A percentile compares a stretch with the other conserved stretches of the same genome.
Evolutionary conservation across 179 eudicot species (phyloP).

Genomic region (Drosera spatulata): DNA sequence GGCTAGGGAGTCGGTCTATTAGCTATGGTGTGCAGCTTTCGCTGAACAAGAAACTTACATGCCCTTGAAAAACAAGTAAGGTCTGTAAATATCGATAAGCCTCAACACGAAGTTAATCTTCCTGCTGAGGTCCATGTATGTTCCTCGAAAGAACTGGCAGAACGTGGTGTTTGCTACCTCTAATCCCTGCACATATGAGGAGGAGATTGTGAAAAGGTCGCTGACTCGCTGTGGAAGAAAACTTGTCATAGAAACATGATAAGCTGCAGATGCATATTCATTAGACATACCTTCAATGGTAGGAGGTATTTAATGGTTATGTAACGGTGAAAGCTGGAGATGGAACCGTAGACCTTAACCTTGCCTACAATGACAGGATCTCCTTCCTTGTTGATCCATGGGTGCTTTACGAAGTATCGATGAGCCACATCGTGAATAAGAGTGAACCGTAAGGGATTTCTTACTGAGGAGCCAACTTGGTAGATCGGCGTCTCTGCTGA

Average conservation of each 20-base stretch:
- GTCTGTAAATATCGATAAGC: constrained; percentile 52
- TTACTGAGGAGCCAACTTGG: constrained; percentile 66
- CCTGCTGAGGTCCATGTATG: constrained; percentile 28
- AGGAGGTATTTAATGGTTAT: constrained; percentile 52
- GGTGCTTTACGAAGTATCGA: constrained; percentile 49
- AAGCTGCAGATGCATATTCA: not conserved
- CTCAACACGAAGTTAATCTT: constrained; percentile 47
- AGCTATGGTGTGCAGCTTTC: not conserved
- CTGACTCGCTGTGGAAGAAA: not conserved
- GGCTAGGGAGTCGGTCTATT: no score
- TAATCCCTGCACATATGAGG: constrained; percentile 26
- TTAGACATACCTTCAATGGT: constrained; percentile 58
- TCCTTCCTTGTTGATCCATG: constrained; percentile 76
- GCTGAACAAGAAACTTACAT: constrained; percentile 29
- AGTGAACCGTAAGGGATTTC: constrained; percentile 32
- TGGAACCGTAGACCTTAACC: constrained; percentile 38
- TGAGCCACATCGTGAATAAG: constrained; percentile 29
- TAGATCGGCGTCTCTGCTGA: constrained; percentile 32
- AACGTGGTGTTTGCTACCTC: constrained; percentile 35
- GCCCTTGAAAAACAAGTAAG: constrained; percentile 84
- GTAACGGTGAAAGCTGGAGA: constrained; percentile 63
- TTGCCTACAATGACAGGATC: constrained; percentile 52
- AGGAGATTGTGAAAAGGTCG: not conserved
- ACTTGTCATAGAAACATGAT: not conserved
- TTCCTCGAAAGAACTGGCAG: constrained; percentile 44